Conservation (phyloP, 2,329 filamentous ascomycete species). For the Phyllosticta paracitricarpa region DNA sequence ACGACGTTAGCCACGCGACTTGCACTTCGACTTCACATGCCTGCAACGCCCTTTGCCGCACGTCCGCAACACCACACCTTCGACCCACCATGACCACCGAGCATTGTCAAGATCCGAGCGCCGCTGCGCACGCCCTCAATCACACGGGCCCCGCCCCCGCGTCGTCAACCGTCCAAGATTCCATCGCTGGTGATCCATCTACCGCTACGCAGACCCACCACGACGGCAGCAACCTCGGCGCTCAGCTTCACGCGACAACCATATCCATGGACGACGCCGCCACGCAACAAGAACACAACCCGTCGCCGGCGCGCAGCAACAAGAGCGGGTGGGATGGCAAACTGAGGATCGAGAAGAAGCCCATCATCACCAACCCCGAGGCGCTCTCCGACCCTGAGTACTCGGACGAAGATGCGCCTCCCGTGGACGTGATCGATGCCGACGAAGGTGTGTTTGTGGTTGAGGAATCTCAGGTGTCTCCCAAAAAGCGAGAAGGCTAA, state of each 20-base stretch:
- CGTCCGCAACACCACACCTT: not conserved
- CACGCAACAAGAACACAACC: not conserved
- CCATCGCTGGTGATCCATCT: not conserved
- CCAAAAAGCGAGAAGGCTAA: not conserved
- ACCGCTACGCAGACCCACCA: not conserved
- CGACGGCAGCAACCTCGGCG: not conserved
- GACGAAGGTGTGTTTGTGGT: slow-evolving; percentile 57
- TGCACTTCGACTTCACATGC: not conserved
- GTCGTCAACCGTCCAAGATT: not conserved
- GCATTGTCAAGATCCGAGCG: not conserved
- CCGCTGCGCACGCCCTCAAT: not conserved
- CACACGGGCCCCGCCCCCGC: not conserved
- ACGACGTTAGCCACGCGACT: not conserved
- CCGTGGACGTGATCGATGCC: slow-evolving; percentile 64
- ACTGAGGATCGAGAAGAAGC: slow-evolving; percentile 61
- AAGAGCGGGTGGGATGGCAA: slow-evolving; percentile 70
- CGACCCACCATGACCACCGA: not conserved
- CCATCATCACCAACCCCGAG: slow-evolving; percentile 65
- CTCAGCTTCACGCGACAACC: not conserved
- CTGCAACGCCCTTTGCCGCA: not conserved
- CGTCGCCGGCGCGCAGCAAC: slow-evolving; percentile 14
- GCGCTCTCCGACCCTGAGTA: slow-evolving; percentile 78
- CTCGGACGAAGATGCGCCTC: slow-evolving; percentile 59
- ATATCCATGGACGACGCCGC: slow-evolving; percentile 3
- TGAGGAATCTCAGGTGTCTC: not conserved